Conservation (phyloP, 345 rosid genomes). For the Acer campestre region DNA sequence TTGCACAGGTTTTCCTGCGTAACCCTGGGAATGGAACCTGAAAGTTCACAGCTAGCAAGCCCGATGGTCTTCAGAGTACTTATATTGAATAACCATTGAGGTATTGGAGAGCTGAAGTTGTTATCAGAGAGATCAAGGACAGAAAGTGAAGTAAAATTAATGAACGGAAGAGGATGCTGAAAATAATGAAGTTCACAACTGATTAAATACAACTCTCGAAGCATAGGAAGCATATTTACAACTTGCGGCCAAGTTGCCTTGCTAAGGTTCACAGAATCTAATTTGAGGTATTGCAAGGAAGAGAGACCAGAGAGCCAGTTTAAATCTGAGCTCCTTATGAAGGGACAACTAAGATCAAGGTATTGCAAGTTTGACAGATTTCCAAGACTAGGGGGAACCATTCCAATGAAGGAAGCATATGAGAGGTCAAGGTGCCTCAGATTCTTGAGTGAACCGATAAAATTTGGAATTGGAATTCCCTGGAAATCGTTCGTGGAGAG, state of each 20-base stretch:
- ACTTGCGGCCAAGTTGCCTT: slow-evolving; percentile 10
- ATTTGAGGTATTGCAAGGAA: neutral
- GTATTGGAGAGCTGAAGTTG: slow-evolving; percentile 25
- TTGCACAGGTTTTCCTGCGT: slow-evolving; percentile 4
- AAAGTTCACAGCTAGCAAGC: neutral
- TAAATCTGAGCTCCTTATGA: neutral
- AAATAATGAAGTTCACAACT: slow-evolving; percentile 22
- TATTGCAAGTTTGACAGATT: slow-evolving; percentile 6
- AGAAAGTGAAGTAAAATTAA: slow-evolving; percentile 26
- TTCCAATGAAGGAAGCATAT: neutral
- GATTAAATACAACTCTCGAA: slow-evolving; percentile 22
- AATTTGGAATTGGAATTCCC: neutral
- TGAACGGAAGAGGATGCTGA: slow-evolving; percentile 16
- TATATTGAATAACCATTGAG: slow-evolving; percentile 29
- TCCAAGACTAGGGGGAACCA: neutral
- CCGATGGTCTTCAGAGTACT: neutral
- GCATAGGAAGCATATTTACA: slow-evolving; percentile 29
- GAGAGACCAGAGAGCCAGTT: slow-evolving; percentile 5
- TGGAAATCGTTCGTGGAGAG: slow-evolving; percentile 14
- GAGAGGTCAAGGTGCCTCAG: neutral
- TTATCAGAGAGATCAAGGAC: slow-evolving; percentile 33
- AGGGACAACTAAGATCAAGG: neutral
- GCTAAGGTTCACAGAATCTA: neutral
- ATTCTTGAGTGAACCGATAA: neutral
- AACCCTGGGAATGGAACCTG: slow-evolving; percentile 8